Conservation (phyloP, 345 rosid species). For the Moricandia moricandioides region DNA sequence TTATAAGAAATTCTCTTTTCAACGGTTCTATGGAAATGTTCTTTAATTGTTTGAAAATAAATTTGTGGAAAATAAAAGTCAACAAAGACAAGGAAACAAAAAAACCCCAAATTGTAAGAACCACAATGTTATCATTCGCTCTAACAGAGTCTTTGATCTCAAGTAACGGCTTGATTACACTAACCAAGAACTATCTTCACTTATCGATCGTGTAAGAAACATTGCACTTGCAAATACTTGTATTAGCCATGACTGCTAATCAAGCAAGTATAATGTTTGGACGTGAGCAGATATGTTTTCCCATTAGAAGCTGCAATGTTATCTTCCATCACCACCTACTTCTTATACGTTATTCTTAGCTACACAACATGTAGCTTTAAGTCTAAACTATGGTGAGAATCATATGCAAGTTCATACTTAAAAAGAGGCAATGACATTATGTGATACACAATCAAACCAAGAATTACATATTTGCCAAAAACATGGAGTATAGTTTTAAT, state of each 20-base stretch:
- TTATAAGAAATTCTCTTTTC: neutral
- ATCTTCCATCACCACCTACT: neutral
- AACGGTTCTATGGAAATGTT: neutral
- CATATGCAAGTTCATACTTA: neutral
- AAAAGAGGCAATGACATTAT: neutral
- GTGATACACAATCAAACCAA: neutral
- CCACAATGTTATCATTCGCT: constrained; percentile 44
- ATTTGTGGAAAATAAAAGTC: neutral
- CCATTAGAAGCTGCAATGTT: neutral
- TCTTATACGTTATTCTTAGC: neutral
- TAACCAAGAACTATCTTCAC: constrained; percentile 56
- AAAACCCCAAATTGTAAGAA: neutral
- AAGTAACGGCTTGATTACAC: constrained; percentile 54
- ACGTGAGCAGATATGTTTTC: too few relatives aligned
- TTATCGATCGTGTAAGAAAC: constrained; percentile 58
- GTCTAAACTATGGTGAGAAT: neutral
- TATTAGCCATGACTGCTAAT: constrained; percentile 41
- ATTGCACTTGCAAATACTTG: constrained; percentile 40
- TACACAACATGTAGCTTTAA: neutral
- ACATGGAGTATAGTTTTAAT: neutral
- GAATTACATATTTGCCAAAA: constrained; percentile 17
- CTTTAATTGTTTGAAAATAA: too few relatives aligned
- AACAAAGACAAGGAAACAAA: neutral
- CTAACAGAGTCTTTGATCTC: constrained; percentile 60
- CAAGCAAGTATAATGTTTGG: neutral